Evolutionary conservation across 2,329 filamentous ascomycete genomes (phyloP).

Genomic region (Xylariaceae sp.): DNA sequence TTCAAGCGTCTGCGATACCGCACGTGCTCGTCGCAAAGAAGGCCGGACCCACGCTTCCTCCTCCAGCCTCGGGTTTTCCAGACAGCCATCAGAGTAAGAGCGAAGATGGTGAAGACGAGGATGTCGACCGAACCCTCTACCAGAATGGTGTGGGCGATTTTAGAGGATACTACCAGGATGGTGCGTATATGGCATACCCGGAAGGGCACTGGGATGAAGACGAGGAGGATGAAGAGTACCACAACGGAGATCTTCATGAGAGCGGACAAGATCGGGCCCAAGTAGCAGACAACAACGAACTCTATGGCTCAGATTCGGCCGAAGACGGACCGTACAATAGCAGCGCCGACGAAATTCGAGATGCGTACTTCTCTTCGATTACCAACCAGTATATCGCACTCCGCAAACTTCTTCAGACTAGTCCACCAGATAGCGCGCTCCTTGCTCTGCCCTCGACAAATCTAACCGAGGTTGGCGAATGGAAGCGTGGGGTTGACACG

Average conservation of each 20-base stretch:
- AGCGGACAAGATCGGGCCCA: conserved; percentile 39
- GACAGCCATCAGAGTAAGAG: conserved; percentile 40
- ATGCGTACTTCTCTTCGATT: conserved; percentile 72
- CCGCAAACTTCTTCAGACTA: conserved; percentile 63
- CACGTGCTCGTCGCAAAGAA: conserved; percentile 70
- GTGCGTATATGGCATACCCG: conserved; percentile 74
- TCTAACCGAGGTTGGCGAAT: conserved; percentile 60
- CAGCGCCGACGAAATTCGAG: conserved; percentile 54
- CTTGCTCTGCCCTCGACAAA: conserved; percentile 59
- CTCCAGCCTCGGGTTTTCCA: conserved; percentile 39
- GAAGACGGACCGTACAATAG: conserved; percentile 39
- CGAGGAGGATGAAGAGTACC: conserved; percentile 32
- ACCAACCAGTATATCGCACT: conserved; percentile 69
- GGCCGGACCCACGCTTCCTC: conserved; percentile 57
- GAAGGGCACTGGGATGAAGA: conserved; percentile 42
- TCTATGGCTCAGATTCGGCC: conserved; percentile 36
- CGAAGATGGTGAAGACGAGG: conserved; percentile 39
- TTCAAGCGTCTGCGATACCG: conserved; percentile 76
- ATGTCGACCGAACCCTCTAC: conserved; percentile 53
- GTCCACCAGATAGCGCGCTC: conserved; percentile 59
- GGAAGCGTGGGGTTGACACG: conserved; percentile 56
- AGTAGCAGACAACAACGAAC: conserved; percentile 37
- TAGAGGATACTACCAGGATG: conserved; percentile 75
- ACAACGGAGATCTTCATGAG: conserved; percentile 37
- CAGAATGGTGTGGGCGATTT: conserved; percentile 56